phyloP scores from a whole-genome alignment of 2,329 filamentous ascomycete genomes.

The Colletotrichum sp. region DNA sequence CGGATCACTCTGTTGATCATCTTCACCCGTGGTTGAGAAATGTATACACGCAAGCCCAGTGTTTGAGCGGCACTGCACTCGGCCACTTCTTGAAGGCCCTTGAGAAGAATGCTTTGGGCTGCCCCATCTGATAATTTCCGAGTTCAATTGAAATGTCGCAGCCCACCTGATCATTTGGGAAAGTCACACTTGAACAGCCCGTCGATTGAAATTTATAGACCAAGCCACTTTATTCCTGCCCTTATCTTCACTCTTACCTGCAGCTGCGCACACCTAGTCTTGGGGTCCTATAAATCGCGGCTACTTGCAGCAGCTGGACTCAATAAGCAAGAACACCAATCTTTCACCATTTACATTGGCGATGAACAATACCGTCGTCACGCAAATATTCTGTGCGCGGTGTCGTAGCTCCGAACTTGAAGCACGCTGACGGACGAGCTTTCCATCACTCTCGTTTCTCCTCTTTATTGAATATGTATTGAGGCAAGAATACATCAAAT shows the following conservation, averaged over 20 bases:
- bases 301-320: no score
- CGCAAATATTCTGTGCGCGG: not conserved
- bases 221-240: no score
- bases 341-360: no score
- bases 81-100: accelerated
- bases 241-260: no score
- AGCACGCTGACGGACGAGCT: not conserved
- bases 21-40: not conserved
- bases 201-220: no score
- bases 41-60: accelerated
- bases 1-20: accelerated
- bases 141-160: not conserved
- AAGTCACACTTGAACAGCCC: no score
- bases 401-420: not conserved
- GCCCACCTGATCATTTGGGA: no score
- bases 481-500: not conserved
- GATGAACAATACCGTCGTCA: not conserved
- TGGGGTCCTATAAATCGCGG: no score
- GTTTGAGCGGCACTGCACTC: not conserved
- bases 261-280: no score
- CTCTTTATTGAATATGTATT: not conserved
- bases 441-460: not conserved
- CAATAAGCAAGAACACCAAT: no score
- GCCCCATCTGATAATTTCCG: not conserved
- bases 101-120: accelerated